phyloP scores from a whole-genome alignment of 2,329 filamentous ascomycete genomes.

The Fusarium duplospermum region DNA sequence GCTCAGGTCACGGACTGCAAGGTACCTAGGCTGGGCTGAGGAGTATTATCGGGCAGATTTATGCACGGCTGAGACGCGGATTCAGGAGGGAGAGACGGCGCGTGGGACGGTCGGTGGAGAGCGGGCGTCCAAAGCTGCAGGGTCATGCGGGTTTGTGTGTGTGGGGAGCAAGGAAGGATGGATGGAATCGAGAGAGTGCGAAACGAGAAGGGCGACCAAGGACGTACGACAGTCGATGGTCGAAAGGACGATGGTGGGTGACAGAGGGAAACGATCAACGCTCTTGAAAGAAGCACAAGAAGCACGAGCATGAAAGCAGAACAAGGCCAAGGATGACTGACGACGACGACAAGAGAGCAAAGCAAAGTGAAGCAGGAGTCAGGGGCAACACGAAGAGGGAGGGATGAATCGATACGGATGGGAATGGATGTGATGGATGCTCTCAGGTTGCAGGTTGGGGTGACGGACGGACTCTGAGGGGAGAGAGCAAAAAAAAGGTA shows the following conservation, averaged over 20 bases:
- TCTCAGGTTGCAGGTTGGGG: not conserved
- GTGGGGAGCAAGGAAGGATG: conserved; percentile 11
- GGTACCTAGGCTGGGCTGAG: conserved; percentile 34
- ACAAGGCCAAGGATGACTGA: not conserved
- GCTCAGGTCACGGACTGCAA: conserved; percentile 29
- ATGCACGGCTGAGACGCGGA: conserved; percentile 48
- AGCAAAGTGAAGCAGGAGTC: conserved; percentile 27
- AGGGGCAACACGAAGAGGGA: conserved; percentile 27
- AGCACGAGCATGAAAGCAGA: not conserved
- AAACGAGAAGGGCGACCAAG: conserved; percentile 25
- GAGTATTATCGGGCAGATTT: conserved; percentile 37
- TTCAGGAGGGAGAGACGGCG: conserved; percentile 46
- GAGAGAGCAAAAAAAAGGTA: not conserved
- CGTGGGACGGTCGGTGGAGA: conserved; percentile 46
- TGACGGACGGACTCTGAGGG: not conserved
- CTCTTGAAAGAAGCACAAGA: conserved; percentile 11
- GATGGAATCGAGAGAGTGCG: conserved; percentile 17
- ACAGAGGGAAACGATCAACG: conserved; percentile 19
- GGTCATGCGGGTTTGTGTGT: conserved; percentile 39
- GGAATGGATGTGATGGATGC: conserved; percentile 16
- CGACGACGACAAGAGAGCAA: not conserved
- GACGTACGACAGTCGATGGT: conserved; percentile 14
- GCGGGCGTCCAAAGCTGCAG: conserved; percentile 38
- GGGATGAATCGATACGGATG: conserved; percentile 3
- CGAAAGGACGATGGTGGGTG: not conserved